These are phyloP conservation scores for Mikania micrantha DNA, from an alignment of 129 eudicot genomes.

Conservation along the genomic window DNA sequence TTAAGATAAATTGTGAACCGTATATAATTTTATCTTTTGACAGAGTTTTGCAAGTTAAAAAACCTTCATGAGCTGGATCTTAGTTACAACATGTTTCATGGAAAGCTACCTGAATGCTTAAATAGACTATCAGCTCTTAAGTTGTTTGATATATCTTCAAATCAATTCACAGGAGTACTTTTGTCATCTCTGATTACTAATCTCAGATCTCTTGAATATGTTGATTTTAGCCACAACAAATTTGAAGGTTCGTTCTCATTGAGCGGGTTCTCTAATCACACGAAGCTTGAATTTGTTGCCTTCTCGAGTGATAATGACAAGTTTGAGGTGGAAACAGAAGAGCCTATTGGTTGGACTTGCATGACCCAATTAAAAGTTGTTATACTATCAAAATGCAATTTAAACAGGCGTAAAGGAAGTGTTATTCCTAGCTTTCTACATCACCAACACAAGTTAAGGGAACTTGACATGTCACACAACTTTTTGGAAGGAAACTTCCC, in stretches of 20 bases:
- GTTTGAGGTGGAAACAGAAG: conserved; percentile 18
- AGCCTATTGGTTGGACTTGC: conserved; percentile 17
- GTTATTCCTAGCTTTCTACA: conserved; percentile 25
- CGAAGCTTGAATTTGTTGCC: conserved; percentile 14
- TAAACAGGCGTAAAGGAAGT: conserved; percentile 1
- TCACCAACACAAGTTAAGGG: conserved; percentile 14
- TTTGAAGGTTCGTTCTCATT: conserved; percentile 32
- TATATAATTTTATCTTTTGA: too few relatives aligned
- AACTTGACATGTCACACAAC: conserved; percentile 18
- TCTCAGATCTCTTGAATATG: conserved; percentile 29
- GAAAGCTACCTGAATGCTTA: too few relatives aligned
- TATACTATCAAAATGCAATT: conserved; percentile 7
- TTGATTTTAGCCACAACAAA: conserved; percentile 18
- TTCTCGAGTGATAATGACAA: neutral
- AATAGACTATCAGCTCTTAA: too few relatives aligned
- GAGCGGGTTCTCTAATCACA: conserved; percentile 17
- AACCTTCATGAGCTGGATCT: too few relatives aligned
- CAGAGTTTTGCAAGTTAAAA: too few relatives aligned
- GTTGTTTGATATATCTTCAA: too few relatives aligned
- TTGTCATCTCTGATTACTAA: conserved; percentile 3
- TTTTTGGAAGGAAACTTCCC: conserved; percentile 23
- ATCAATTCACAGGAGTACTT: too few relatives aligned
- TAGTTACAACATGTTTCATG: too few relatives aligned
- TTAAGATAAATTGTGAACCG: too few relatives aligned
- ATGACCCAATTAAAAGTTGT: conserved; percentile 27